These are phyloP conservation scores for Cytospora piceae DNA, from an alignment of 2,329 filamentous ascomycete genomes.

Conservation along the genomic window DNA sequence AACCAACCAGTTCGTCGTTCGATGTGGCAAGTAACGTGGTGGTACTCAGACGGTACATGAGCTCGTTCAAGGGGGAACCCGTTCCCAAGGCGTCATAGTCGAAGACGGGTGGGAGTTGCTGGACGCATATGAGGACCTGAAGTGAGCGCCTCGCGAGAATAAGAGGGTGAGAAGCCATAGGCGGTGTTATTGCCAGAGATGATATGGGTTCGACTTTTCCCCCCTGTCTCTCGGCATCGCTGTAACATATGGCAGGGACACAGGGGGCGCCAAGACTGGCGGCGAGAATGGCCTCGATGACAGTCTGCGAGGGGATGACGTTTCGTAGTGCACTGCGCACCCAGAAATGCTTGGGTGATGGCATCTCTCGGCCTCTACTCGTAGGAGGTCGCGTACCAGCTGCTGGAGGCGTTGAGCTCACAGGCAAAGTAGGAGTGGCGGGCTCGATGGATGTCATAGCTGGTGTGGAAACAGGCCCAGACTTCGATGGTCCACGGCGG, in stretches of 20 bases:
- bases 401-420: slow-evolving; percentile 5
- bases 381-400: not conserved
- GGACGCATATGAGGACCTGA: slow-evolving; percentile 50
- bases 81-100: slow-evolving; percentile 37
- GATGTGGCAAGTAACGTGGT: slow-evolving; percentile 48
- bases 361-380: slow-evolving; percentile 29
- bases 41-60: slow-evolving; percentile 41
- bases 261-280: slow-evolving; percentile 37
- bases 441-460: slow-evolving; percentile 31
- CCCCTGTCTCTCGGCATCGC: slow-evolving; percentile 39
- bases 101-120: slow-evolving; percentile 46
- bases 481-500: slow-evolving; percentile 23
- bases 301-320: slow-evolving; percentile 42
- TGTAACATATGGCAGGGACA: slow-evolving; percentile 39
- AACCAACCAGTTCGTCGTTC: slow-evolving; percentile 56
- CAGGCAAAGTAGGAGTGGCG: slow-evolving; percentile 15
- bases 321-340: slow-evolving; percentile 39
- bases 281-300: slow-evolving; percentile 40
- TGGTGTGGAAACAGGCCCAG: slow-evolving; percentile 32
- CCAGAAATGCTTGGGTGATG: slow-evolving; percentile 38
- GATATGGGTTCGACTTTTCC: slow-evolving; percentile 35
- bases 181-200: slow-evolving; percentile 38
- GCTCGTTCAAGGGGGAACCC: slow-evolving; percentile 33
- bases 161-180: slow-evolving; percentile 48
- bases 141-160: slow-evolving; percentile 53